These are phyloP conservation scores for Sedum album DNA, from an alignment of 164 flowering plant genomes.

Conservation along the genomic window DNA sequence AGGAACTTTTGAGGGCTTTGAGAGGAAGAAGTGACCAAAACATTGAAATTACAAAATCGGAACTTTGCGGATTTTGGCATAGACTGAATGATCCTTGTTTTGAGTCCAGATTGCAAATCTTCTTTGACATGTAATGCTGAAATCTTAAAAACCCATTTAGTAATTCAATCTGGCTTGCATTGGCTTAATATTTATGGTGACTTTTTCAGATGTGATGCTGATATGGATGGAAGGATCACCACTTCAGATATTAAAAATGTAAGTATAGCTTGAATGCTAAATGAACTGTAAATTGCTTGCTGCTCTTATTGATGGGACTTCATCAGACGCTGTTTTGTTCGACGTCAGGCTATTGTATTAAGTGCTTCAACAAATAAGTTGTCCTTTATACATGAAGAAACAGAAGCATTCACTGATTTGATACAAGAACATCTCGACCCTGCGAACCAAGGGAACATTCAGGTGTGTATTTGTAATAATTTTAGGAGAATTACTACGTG, in stretches of 20 bases:
- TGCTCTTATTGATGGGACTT: too few relatives aligned
- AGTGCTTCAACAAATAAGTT: constrained; percentile 94
- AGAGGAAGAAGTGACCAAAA: constrained; percentile 66
- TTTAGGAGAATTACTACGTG: too few relatives aligned
- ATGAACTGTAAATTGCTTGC: not conserved
- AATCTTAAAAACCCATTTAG: not conserved
- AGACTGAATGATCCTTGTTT: constrained; percentile 67
- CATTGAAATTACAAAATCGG: constrained; percentile 69
- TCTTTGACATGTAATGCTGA: constrained; percentile 85
- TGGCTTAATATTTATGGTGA: not conserved
- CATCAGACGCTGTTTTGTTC: constrained; percentile 7
- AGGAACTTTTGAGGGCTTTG: constrained; percentile 81
- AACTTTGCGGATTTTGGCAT: constrained; percentile 79
- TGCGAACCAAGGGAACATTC: constrained; percentile 86
- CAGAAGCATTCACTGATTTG: constrained; percentile 90
- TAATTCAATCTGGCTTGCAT: not conserved
- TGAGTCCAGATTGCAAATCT: constrained; percentile 92
- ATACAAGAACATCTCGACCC: constrained; percentile 98
- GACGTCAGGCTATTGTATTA: constrained; percentile 63
- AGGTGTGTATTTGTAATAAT: constrained; percentile 41
- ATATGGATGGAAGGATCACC: constrained; percentile 79
- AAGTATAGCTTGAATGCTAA: not conserved
- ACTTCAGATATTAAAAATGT: constrained; percentile 95
- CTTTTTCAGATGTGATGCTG: constrained; percentile 78
- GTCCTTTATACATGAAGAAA: constrained; percentile 86